A percentile compares a stretch with the other conserved stretches of the same genome.
Conservation (phyloP, 345 rosid species). For the Lumnitzera littorea region DNA sequence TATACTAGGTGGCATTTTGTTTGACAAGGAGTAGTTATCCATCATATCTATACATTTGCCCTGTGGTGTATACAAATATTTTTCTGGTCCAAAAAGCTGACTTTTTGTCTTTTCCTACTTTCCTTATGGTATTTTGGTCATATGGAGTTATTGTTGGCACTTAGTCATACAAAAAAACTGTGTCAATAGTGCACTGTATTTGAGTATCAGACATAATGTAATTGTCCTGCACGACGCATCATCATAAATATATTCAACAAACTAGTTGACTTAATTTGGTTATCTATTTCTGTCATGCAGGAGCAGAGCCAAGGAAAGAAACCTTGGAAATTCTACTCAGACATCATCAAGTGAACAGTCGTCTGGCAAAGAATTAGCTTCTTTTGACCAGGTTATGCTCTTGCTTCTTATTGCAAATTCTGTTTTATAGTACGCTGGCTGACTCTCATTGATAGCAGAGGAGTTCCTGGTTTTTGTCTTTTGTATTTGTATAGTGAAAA, state of each 20-base stretch:
- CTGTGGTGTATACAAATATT: too few species aligned
- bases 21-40: too few species aligned
- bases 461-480: background rate
- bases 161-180: too few species aligned
- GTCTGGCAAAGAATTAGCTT: slow-evolving; percentile 38
- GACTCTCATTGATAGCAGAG: background rate
- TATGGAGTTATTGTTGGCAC: too few species aligned
- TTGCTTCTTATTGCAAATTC: slow-evolving; percentile 4
- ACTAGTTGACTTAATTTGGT: background rate
- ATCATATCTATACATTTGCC: too few species aligned
- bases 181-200: too few species aligned
- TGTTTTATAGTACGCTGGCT: background rate
- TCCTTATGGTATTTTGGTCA: too few species aligned
- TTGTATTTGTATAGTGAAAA: too few species aligned
- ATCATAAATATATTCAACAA: background rate
- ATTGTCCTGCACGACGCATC: background rate
- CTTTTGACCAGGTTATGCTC: slow-evolving; percentile 73
- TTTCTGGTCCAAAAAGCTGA: too few species aligned
- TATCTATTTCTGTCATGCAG: slow-evolving; percentile 31
- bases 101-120: too few species aligned
- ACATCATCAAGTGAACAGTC: slow-evolving; percentile 18
- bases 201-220: too few species aligned
- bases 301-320: slow-evolving; percentile 31
- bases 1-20: too few species aligned
- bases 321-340: slow-evolving; percentile 18